Evolutionary conservation across 208 protist genomes (phyloP).

Genomic region (Trypanosoma caninum): DNA sequence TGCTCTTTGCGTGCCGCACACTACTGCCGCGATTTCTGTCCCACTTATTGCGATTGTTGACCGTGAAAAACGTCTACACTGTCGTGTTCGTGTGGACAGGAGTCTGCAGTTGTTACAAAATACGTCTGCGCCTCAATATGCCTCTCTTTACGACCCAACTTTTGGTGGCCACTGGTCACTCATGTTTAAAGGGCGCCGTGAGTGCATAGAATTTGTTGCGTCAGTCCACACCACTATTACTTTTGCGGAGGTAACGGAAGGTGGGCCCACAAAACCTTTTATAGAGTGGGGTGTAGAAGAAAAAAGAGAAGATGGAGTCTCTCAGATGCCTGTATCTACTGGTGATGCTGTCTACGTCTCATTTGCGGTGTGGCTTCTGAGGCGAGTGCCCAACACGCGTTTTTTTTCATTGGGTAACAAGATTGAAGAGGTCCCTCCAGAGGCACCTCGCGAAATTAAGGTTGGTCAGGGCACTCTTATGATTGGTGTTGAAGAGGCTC

Average conservation of each 20-base stretch:
- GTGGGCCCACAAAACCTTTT: slow-evolving; percentile 3
- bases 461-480: slow-evolving; percentile 38
- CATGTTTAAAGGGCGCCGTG: slow-evolving; percentile 30
- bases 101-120: slow-evolving; percentile 24
- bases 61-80: slow-evolving; percentile 24
- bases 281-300: slow-evolving; percentile 18
- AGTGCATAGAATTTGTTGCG: slow-evolving; percentile 43
- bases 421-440: slow-evolving; percentile 36
- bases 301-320: not conserved
- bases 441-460: slow-evolving; percentile 32
- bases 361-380: slow-evolving; percentile 38
- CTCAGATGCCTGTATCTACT: not conserved
- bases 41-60: slow-evolving; percentile 28
- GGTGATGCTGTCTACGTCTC: slow-evolving; percentile 21
- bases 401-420: slow-evolving; percentile 38
- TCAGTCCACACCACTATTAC: slow-evolving; percentile 34
- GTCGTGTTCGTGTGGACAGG: slow-evolving; percentile 20
- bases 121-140: slow-evolving; percentile 31
- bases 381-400: slow-evolving; percentile 25
- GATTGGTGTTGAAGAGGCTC: slow-evolving; percentile 37
- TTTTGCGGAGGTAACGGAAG: slow-evolving; percentile 20
- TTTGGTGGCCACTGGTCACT: slow-evolving; percentile 29
- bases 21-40: slow-evolving; percentile 9
- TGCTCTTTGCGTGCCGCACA: slow-evolving; percentile 41
- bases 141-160: slow-evolving; percentile 27